Conservation (phyloP, 2,329 filamentous ascomycete species). For the Penicillium janthinellum region DNA sequence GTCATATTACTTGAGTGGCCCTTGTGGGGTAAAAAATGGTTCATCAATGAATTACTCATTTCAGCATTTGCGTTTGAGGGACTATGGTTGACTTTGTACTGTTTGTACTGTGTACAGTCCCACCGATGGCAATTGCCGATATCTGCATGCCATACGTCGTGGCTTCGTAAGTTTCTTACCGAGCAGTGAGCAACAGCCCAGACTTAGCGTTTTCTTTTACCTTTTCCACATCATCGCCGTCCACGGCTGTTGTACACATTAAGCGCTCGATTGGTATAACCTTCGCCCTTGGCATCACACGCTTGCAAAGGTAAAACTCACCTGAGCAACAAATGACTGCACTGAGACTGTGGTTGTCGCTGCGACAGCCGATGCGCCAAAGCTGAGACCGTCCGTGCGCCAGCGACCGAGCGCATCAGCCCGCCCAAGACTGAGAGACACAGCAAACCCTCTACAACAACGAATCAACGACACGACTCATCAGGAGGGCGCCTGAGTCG, state of each 20-base stretch:
- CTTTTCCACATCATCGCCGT: background rate
- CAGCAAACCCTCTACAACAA: background rate
- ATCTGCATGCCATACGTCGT: background rate
- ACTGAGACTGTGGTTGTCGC: background rate
- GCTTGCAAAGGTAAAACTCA: background rate
- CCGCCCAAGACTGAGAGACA: background rate
- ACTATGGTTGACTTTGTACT: too few species aligned
- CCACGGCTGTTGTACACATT: background rate
- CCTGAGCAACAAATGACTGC: background rate
- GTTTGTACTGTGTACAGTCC: too few species aligned
- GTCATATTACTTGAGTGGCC: too few species aligned
- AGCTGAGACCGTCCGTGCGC: conserved; percentile 1
- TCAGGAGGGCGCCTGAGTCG: background rate
- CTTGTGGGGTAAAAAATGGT: too few species aligned
- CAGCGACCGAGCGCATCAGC: background rate
- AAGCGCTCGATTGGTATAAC: background rate
- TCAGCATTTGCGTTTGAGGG: background rate
- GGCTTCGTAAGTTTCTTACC: background rate
- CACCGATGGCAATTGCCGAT: background rate
- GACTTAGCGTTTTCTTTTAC: background rate
- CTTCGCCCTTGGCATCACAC: background rate
- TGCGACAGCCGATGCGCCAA: conserved; percentile 1
- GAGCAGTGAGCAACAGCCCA: background rate
- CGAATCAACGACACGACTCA: background rate
- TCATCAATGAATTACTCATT: background rate